These are phyloP conservation scores for Pleurotus eryngii DNA, from an alignment of 768 basidiomycete species.

Conservation along the genomic window DNA sequence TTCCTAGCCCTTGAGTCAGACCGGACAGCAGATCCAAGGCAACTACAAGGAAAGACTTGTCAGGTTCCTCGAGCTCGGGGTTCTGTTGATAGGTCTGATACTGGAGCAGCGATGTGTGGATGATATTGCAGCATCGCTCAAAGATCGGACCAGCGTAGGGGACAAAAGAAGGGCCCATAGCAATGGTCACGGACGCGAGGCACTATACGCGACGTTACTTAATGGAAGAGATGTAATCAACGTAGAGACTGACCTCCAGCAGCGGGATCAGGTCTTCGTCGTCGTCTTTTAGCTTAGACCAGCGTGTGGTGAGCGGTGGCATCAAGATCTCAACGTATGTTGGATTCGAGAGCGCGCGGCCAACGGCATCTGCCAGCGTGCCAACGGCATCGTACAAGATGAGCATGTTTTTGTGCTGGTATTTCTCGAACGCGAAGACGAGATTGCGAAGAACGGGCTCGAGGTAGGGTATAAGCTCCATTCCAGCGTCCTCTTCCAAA, in stretches of 20 bases:
- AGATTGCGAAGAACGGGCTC: slow-evolving; percentile 94
- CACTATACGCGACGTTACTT: slow-evolving; percentile 52
- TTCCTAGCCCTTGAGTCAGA: slow-evolving; percentile 89
- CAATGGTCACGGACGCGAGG: slow-evolving; percentile 95
- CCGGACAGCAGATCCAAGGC: slow-evolving; percentile 96
- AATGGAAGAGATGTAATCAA: neutral
- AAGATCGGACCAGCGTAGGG: slow-evolving; percentile 91
- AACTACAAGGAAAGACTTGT: slow-evolving; percentile 96
- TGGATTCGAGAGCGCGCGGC: slow-evolving; percentile 79
- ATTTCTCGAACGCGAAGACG: slow-evolving; percentile 95
- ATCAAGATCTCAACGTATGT: slow-evolving; percentile 91
- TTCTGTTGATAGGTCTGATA: slow-evolving; percentile 89
- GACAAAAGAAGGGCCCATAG: slow-evolving; percentile 85
- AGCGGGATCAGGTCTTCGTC: slow-evolving; percentile 93
- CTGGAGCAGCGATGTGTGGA: slow-evolving; percentile 76
- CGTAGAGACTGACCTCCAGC: slow-evolving; percentile 67
- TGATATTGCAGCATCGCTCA: slow-evolving; percentile 84
- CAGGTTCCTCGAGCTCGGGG: slow-evolving; percentile 90
- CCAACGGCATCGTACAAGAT: slow-evolving; percentile 99
- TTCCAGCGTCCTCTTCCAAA: slow-evolving; percentile 94
- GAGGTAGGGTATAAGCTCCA: slow-evolving; percentile 86
- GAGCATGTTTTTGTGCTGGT: slow-evolving; percentile 99
- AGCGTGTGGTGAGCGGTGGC: slow-evolving; percentile 88
- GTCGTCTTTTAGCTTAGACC: slow-evolving; percentile 87
- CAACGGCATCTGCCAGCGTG: slow-evolving; percentile 95